Percentiles rank a stretch among this genome's conserved stretches.
These are phyloP conservation scores for Crithidia thermophila DNA, from an alignment of 208 protist genomes.

Conservation along the genomic window DNA sequence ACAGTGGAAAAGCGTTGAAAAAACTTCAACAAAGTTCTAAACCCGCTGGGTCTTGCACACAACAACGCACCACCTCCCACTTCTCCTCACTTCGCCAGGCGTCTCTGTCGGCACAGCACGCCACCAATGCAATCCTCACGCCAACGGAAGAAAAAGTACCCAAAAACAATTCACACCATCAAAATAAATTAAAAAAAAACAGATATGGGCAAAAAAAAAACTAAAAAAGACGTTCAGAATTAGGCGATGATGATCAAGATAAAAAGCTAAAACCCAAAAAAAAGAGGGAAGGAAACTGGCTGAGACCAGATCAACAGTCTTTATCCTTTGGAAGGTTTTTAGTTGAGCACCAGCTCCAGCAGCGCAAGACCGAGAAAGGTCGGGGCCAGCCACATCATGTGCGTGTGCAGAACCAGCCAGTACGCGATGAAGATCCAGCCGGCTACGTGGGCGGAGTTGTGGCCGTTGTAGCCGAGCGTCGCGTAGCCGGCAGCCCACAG, in stretches of 20 bases:
- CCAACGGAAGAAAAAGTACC: neutral
- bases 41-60: too few relatives aligned
- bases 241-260: neutral
- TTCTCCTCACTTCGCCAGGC: too few relatives aligned
- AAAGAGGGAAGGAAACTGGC: neutral
- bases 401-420: conserved; percentile 85
- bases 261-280: neutral
- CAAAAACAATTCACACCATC: too few relatives aligned
- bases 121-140: neutral
- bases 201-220: conserved; percentile 5
- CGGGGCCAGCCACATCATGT: conserved; percentile 68
- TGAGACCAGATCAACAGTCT: too few relatives aligned
- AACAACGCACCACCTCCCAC: too few relatives aligned
- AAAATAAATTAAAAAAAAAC: too few relatives aligned
- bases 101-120: too few relatives aligned
- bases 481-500: conserved; percentile 84
- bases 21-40: too few relatives aligned
- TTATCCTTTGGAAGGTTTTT: conserved; percentile 6
- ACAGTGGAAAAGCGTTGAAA: neutral
- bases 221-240: neutral
- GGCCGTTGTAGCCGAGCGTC: conserved; percentile 87
- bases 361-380: conserved; percentile 43
- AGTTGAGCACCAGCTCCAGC: conserved; percentile 79
- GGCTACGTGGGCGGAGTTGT: conserved; percentile 77
- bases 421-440: conserved; percentile 87